Conservation (phyloP, 768 basidiomycete species). For the Termitomyces heimii region DNA sequence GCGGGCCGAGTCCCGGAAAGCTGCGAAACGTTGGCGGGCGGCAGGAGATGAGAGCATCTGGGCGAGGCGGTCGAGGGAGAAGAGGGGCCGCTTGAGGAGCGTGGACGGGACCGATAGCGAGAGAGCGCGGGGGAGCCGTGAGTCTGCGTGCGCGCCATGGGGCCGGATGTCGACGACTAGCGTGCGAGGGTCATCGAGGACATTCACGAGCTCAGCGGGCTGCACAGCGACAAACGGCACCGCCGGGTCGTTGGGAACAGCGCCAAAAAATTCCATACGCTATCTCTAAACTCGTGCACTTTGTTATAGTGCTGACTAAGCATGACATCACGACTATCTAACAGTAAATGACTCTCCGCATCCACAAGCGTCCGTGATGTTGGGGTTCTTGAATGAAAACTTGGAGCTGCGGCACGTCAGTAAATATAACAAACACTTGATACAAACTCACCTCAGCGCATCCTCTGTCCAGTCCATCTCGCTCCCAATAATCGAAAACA, state of each 20-base stretch:
- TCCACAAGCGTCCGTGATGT: constrained; percentile 91
- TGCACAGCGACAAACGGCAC: constrained; percentile 18
- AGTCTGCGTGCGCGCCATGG: constrained; percentile 62
- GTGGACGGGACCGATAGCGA: constrained; percentile 93
- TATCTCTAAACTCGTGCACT: not conserved
- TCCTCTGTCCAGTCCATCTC: constrained; percentile 99
- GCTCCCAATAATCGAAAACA: constrained; percentile 97
- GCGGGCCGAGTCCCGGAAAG: constrained; percentile 50
- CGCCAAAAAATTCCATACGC: constrained; percentile 38
- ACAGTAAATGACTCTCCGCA: constrained; percentile 92
- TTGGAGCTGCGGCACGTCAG: constrained; percentile 46
- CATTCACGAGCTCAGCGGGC: constrained; percentile 20
- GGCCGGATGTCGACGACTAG: constrained; percentile 89
- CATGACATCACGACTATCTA: constrained; percentile 20
- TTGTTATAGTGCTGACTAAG: constrained; percentile 9
- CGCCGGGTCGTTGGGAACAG: constrained; percentile 19
- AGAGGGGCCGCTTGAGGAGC: constrained; percentile 85
- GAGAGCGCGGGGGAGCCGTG: constrained; percentile 64
- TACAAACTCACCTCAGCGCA: constrained; percentile 55
- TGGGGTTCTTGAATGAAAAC: constrained; percentile 85
- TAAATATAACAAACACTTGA: not conserved
- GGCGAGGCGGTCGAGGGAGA: constrained; percentile 70
- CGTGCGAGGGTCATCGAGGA: constrained; percentile 28
- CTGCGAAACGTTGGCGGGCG: constrained; percentile 52
- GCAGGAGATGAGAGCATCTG: constrained; percentile 70